These are phyloP conservation scores for Cyclocybe aegerita DNA, from an alignment of 768 basidiomycete species.

Conservation along the genomic window DNA sequence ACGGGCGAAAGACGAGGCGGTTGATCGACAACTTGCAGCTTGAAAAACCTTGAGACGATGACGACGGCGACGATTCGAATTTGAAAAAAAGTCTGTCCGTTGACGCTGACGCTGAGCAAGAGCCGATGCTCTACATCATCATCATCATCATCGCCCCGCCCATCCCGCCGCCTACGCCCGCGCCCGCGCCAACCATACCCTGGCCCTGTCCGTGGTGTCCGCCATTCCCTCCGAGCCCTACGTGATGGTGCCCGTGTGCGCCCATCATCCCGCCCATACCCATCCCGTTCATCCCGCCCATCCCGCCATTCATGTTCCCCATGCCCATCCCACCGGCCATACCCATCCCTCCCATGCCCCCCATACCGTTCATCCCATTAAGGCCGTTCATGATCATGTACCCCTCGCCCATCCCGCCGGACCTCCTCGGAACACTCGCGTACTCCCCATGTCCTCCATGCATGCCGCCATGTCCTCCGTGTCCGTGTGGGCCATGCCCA, in stretches of 20 bases:
- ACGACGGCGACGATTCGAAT: not conserved
- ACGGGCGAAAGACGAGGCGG: too few species aligned
- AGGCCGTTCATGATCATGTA: not conserved
- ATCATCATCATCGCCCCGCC: constrained; percentile 18
- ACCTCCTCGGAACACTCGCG: not conserved
- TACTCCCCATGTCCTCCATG: too few species aligned
- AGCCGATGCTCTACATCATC: constrained; percentile 20
- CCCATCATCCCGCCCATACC: constrained; percentile 1
- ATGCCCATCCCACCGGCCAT: too few species aligned
- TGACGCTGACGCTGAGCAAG: not conserved
- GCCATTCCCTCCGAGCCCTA: not conserved
- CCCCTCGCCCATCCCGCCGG: constrained; percentile 6
- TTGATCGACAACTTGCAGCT: too few species aligned
- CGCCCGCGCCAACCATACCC: constrained; percentile 5
- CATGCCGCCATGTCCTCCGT: not conserved
- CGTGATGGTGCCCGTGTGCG: not conserved
- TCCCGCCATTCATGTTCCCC: too few species aligned
- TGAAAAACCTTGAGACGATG: not conserved
- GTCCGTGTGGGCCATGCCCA: not conserved
- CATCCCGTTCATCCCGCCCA: constrained; percentile 2
- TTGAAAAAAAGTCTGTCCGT: not conserved
- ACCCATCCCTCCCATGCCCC: constrained; percentile 1
- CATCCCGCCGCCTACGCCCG: constrained; percentile 8
- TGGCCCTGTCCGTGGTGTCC: not conserved
- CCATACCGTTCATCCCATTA: not conserved